Conservation (phyloP, 2,329 filamentous ascomycete species). For the Neonectria coccinea region DNA sequence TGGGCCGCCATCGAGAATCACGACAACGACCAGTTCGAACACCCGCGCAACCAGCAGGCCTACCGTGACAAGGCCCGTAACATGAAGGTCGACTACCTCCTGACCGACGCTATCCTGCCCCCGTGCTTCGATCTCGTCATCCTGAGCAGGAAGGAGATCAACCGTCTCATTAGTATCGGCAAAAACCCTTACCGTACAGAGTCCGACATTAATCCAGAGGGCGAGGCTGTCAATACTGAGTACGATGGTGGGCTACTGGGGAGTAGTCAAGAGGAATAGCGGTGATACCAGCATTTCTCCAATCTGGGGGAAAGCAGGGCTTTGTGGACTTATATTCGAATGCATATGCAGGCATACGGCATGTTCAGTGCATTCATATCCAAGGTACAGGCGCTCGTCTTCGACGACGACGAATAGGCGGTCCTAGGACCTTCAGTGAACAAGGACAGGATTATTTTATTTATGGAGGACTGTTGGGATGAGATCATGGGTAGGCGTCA, state of each 20-base stretch:
- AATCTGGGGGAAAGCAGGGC: not conserved
- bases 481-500: not conserved
- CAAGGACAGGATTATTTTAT: not conserved
- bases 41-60: slow-evolving; percentile 64
- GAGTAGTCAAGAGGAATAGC: not conserved
- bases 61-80: slow-evolving; percentile 70
- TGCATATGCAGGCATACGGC: no score
- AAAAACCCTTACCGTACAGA: slow-evolving; percentile 65
- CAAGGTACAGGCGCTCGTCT: no score
- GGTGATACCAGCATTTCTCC: not conserved
- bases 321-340: no score
- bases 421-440: not conserved
- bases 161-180: slow-evolving; percentile 53
- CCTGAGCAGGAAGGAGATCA: slow-evolving; percentile 63
- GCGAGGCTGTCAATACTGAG: slow-evolving; percentile 54
- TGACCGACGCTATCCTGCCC: slow-evolving; percentile 58
- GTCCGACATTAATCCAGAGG: slow-evolving; percentile 56
- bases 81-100: slow-evolving; percentile 65
- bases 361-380: no score
- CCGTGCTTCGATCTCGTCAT: slow-evolving; percentile 62
- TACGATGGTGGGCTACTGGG: not conserved
- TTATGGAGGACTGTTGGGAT: not conserved
- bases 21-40: slow-evolving; percentile 53
- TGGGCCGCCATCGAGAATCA: slow-evolving; percentile 51
- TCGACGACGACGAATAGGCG: not conserved